These are phyloP conservation scores for Podila epigama DNA, from an alignment of 192 early-diverging fungal species.

Conservation along the genomic window DNA sequence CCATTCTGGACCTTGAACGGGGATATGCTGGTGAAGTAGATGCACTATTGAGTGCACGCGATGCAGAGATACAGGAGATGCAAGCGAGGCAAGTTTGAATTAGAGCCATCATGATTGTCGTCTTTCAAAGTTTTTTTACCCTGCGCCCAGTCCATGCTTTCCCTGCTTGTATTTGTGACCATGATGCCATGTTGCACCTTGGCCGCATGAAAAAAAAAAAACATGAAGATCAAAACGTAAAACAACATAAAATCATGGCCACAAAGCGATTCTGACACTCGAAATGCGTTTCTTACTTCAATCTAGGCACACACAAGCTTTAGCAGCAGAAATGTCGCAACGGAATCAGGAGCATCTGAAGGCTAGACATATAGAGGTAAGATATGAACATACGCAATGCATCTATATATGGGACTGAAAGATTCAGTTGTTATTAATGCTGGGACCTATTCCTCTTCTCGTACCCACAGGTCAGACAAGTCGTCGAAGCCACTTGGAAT, in stretches of 20 bases:
- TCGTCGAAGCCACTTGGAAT: conserved; percentile 59
- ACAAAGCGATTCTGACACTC: too few relatives aligned
- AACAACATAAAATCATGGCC: too few relatives aligned
- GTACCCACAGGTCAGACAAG: conserved; percentile 48
- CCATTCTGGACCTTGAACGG: conserved; percentile 62
- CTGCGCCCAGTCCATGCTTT: too few relatives aligned
- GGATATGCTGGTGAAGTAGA: conserved; percentile 56
- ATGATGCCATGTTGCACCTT: background rate
- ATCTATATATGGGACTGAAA: too few relatives aligned
- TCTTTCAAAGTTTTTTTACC: too few relatives aligned
- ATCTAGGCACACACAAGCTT: conserved; percentile 26
- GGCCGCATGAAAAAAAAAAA: background rate
- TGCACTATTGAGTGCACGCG: conserved; percentile 41
- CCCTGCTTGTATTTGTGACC: too few relatives aligned
- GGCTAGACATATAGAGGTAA: conserved; percentile 51
- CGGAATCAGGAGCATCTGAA: conserved; percentile 37
- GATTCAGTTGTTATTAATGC: too few relatives aligned
- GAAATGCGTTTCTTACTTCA: too few relatives aligned
- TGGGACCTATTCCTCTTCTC: background rate
- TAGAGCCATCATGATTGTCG: background rate
- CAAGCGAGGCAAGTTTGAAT: conserved; percentile 27
- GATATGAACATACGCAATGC: too few relatives aligned
- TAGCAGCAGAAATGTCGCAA: conserved; percentile 18
- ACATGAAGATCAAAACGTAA: background rate
- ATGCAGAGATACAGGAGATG: conserved; percentile 41